phyloP scores from a whole-genome alignment of 2,329 filamentous ascomycete species.

The Sphaerostilbella broomeana region DNA sequence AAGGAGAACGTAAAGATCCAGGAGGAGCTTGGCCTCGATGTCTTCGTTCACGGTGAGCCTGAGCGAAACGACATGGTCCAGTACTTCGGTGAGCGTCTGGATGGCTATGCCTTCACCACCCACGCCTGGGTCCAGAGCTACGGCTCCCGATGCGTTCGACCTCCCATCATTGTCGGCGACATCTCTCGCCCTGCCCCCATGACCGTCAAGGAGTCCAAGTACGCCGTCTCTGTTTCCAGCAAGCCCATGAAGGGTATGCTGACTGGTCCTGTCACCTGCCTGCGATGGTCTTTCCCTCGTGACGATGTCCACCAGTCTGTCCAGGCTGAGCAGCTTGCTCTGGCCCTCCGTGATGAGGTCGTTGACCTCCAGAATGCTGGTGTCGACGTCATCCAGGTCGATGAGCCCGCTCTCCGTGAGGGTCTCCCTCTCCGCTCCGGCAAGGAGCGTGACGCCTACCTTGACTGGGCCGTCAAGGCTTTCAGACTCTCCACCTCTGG shows the following conservation, averaged over 20 bases:
- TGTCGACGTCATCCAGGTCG: conserved; percentile 97
- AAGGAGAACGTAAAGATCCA: conserved; percentile 91
- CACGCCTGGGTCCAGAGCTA: conserved; percentile 99
- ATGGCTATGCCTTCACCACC: conserved; percentile 98
- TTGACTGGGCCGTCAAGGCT: conserved; percentile 93
- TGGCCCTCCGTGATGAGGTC: conserved; percentile 97
- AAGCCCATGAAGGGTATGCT: conserved; percentile 99
- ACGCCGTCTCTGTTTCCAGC: conserved; percentile 89
- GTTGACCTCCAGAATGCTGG: conserved; percentile 95
- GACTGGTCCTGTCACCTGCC: conserved; percentile 96
- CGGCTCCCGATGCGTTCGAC: conserved; percentile 95
- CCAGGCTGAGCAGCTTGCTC: conserved; percentile 96
- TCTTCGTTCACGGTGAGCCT: conserved; percentile 96
- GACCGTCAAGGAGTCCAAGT: conserved; percentile 99
- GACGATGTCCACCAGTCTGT: conserved; percentile 98
- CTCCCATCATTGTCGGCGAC: conserved; percentile 97
- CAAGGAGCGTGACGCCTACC: conserved; percentile 93
- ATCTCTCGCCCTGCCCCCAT: conserved; percentile 94
- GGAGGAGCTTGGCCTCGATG: conserved; percentile 94
- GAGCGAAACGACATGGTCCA: conserved; percentile 99
- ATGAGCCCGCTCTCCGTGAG: conserved; percentile 98
- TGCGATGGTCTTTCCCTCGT: conserved; percentile 99
- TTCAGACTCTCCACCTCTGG: conserved; percentile 95
- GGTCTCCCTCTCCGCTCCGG: conserved; percentile 94
- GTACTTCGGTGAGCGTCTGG: conserved; percentile 97